Base-by-base conservation (phyloP, 305 asterid genomes). In the Stenogyne calaminthoides region DNA sequence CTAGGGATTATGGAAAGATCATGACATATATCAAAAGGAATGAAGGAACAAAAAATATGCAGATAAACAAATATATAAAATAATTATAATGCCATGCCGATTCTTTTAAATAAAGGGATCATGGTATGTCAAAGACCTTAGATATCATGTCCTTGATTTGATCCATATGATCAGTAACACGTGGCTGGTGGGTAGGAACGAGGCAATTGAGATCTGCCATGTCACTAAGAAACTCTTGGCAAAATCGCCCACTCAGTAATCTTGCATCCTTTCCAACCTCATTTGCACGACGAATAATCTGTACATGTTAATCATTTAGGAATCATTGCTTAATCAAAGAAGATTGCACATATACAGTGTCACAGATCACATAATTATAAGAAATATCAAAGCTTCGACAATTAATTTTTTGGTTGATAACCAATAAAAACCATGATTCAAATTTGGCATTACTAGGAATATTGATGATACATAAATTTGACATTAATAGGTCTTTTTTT, bases 121-220 rank as follows among this genome's bases (percentile, higher is more conserved):
- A 49, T 14, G n/a, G n/a, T 47, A 58, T 10, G 9, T 16, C 5
- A 37, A 40, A 22, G 49, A 90, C 96, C 93, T 91, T 70, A 54
- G 82, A 72, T 65, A 91, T 88, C 83, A 80, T 87, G 72, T 84
- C 86, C 85, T 86, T 89, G 70, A 94, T 94, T 64, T 95, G 91
- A 61, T 89, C 94, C 82, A 95, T 90, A 71, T 95, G 97, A 62
- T 92, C 98, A 64, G 96, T 90, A 69, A 92, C 98, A 44, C 91
- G 89, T 42, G 98, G 98, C 83, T 95, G 94, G 83, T 89, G 85
- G 11, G 99, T 92, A 54, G 99, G 99, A 74, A 67, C 80, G 71
- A 86, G 95, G 88, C 98, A 92, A 69, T 95, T 96, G 69, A 95
- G 95, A 89, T 87, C 97, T 74, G 74, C 84, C 99, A 95, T 90